Percentiles rank a stretch among this genome's conserved stretches.
Evolutionary conservation across 169 alveolate species (phyloP).

Genomic region (Toxoplasma gondii): DNA sequence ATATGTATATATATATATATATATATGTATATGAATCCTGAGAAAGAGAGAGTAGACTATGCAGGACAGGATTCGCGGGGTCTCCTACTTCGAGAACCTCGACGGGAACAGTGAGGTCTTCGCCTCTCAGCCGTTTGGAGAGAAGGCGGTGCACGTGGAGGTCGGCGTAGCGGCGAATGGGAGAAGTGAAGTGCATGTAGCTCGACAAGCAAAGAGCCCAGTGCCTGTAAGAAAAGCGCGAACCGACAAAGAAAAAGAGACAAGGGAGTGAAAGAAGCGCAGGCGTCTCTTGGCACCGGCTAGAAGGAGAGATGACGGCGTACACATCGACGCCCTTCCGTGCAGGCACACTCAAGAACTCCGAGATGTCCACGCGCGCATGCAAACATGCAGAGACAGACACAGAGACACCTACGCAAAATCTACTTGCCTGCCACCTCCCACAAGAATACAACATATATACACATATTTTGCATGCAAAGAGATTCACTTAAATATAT

Average conservation of each 20-base stretch:
- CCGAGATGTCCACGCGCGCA: neutral
- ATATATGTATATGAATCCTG: neutral
- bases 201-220: constrained; percentile 97
- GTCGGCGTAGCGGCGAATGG: constrained; percentile 99
- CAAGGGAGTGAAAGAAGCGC: neutral
- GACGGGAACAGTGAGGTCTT: neutral
- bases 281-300: neutral
- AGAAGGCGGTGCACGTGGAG: constrained; percentile 94
- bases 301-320: neutral
- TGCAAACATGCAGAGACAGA: neutral
- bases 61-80: neutral
- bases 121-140: constrained; percentile 23
- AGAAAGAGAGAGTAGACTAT: no score
- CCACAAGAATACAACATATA: no score
- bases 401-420: neutral
- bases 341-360: no score
- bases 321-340: neutral
- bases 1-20: constrained; percentile 6
- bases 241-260: neutral
- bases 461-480: neutral
- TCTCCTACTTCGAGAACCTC: constrained; percentile 35
- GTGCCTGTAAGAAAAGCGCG: constrained; percentile 77
- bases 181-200: constrained; percentile 99
- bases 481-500: no score
- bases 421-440: no score